These are phyloP conservation scores for Aspergillus felis DNA, from an alignment of 2,329 filamentous ascomycete genomes.

Conservation along the genomic window DNA sequence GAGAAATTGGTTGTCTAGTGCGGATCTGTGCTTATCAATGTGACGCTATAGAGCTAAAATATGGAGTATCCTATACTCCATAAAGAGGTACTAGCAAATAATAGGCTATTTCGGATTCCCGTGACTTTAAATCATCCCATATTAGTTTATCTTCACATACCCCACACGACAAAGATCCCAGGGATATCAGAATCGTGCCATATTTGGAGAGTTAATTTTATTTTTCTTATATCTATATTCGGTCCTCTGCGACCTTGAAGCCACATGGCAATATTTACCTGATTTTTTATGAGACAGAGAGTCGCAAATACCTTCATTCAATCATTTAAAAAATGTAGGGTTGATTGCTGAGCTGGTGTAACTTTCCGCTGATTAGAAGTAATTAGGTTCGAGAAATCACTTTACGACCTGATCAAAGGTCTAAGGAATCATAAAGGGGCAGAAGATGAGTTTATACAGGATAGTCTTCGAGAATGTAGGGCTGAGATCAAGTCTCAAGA, in stretches of 20 bases:
- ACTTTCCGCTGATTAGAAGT: neutral
- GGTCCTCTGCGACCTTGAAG: neutral
- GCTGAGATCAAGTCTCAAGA: conserved; percentile 88
- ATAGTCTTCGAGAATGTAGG: conserved; percentile 91
- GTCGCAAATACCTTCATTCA: neutral
- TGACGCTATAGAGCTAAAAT: neutral
- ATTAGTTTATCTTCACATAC: neutral
- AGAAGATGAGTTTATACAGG: conserved; percentile 92
- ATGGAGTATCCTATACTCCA: neutral
- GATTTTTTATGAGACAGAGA: neutral
- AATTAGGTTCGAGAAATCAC: conserved; percentile 93
- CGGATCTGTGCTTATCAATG: neutral
- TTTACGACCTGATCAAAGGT: conserved; percentile 97
- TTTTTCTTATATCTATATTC: neutral
- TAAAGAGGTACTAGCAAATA: no score
- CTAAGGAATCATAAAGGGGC: conserved; percentile 92
- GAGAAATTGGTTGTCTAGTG: neutral
- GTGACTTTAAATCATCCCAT: neutral
- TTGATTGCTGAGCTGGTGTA: neutral
- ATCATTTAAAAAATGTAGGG: neutral
- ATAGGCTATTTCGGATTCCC: neutral
- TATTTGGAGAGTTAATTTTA: neutral
- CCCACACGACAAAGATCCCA: neutral
- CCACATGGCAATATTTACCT: neutral
- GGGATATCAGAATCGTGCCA: neutral